A percentile compares a stretch with the other conserved stretches of the same genome.
phyloP scores from a whole-genome alignment of 495 filamentous ascomycete species.

The Neurospora cerealis region DNA sequence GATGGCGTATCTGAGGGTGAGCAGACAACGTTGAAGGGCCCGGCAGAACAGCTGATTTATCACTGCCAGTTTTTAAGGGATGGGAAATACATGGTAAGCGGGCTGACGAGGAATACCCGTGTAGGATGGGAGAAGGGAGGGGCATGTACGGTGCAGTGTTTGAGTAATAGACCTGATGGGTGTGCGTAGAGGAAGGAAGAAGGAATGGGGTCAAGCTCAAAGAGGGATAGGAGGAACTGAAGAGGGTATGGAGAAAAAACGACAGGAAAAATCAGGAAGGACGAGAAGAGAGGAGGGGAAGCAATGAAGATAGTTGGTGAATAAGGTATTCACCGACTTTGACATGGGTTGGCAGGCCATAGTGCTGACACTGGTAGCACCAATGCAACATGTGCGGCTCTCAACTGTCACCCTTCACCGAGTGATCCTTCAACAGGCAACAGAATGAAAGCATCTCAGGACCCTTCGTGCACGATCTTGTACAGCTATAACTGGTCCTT shows the following conservation, averaged over 20 bases:
- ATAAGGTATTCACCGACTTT: neutral
- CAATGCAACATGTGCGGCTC: neutral
- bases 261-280: neutral
- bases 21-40: neutral
- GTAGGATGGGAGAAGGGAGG: neutral
- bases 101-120: neutral
- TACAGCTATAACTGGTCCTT: too few species aligned
- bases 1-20: neutral
- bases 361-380: neutral
- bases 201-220: neutral
- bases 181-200: neutral
- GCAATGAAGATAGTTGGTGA: neutral
- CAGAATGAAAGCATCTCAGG: neutral
- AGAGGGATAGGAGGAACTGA: neutral
- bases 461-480: neutral
- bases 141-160: neutral
- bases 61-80: neutral
- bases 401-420: neutral
- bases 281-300: neutral
- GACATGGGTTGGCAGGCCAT: neutral
- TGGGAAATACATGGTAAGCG: neutral
- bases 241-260: neutral
- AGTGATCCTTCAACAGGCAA: neutral
- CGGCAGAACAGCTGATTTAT: neutral
- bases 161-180: neutral